Base-by-base conservation (phyloP, 164 flowering plant species). In the Stephania cephalantha region DNA sequence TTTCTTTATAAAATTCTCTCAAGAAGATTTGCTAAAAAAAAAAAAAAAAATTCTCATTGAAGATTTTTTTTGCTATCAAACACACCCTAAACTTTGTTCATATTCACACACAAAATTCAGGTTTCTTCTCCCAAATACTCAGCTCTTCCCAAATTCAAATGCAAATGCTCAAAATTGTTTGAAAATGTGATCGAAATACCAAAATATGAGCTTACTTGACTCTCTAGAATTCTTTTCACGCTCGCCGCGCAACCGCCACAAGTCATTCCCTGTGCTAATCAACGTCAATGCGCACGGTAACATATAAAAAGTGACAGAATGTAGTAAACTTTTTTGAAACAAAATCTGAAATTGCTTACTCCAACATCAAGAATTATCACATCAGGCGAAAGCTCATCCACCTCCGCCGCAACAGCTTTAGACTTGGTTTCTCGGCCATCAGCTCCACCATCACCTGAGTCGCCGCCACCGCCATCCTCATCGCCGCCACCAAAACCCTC, bases 181-280 rank as follows among this genome's bases (percentile, higher is more conserved):
- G 45, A 6, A 4, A 2, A 42, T 12, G 13, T 15, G 15, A 31
- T 68, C 12, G 5, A 68, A 13, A 30, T 13, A 55, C 17, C 18
- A 58, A 13, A 58, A 5, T 18, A 58, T 15, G 18, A 25, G 72
- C 90, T 84, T 73, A 94, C 99, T 83, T 89, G 98, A 83, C 82
- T 94, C 81, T 93, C 99, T 13, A 94, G 80, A 70, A 92, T 92
- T 74, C 91, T 84, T 79, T 94, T 94, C 74, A 94, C 98, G 72
- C 91, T 94, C 0, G 94, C 94, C 3, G 96, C 91, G 79, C 98
- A 94, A 70, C 98, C 97, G 29, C 98, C 98, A 68, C 98, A 94
- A 9, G 89, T 84, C 98, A 94, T 94, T 74, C 97, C 97, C 98
- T 94, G 71, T 70, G 72, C 30, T 15, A 6, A 9, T 52, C 58